Evolutionary conservation across 2,329 filamentous ascomycete species (phyloP).

Genomic region (Phoma herbarum): DNA sequence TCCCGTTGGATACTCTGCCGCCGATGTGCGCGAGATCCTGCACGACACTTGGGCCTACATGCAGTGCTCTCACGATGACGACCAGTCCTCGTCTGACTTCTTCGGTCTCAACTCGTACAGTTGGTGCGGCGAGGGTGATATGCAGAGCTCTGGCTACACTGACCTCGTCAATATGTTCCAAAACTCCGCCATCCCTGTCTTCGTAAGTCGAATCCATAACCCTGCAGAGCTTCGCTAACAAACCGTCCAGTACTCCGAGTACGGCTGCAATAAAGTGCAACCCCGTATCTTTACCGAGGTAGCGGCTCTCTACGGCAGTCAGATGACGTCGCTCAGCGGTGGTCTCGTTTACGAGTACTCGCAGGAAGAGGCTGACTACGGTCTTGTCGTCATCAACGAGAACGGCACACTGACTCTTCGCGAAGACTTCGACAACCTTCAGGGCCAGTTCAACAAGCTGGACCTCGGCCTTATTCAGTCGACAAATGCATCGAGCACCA

Average conservation of each 20-base stretch:
- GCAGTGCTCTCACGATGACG: constrained; percentile 67
- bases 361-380: constrained; percentile 70
- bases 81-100: constrained; percentile 73
- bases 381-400: constrained; percentile 56
- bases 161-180: constrained; percentile 71
- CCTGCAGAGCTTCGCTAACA: not conserved
- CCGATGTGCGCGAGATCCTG: constrained; percentile 77
- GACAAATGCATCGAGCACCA: constrained; percentile 65
- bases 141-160: constrained; percentile 67
- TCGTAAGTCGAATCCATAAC: constrained; percentile 51
- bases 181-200: constrained; percentile 73
- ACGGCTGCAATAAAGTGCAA: constrained; percentile 73
- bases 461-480: constrained; percentile 74
- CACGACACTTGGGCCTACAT: constrained; percentile 80
- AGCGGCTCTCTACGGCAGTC: constrained; percentile 71
- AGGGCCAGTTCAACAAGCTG: constrained; percentile 76
- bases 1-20: constrained; percentile 74
- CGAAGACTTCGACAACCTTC: constrained; percentile 70
- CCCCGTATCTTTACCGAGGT: constrained; percentile 81
- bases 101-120: constrained; percentile 81
- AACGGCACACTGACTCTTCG: constrained; percentile 56
- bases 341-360: constrained; percentile 85
- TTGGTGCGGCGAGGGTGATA: constrained; percentile 75
- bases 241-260: constrained; percentile 70
- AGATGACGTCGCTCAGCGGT: constrained; percentile 78